A percentile compares a stretch with the other conserved stretches of the same genome.
These are phyloP conservation scores for Monosporascus sp. DNA, from an alignment of 2,329 filamentous ascomycete genomes.

Conservation along the genomic window DNA sequence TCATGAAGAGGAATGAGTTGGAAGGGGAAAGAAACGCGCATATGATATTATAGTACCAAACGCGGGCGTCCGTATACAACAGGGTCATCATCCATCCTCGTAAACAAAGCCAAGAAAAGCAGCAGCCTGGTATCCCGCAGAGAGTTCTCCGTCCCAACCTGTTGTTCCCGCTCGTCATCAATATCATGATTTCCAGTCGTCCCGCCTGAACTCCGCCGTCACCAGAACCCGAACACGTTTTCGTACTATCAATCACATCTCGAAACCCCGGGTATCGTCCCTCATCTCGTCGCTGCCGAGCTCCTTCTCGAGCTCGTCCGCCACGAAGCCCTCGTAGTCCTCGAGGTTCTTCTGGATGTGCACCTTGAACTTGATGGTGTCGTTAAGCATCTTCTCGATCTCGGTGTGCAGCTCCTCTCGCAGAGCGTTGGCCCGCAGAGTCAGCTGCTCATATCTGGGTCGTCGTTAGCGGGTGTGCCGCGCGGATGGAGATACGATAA, in stretches of 20 bases:
- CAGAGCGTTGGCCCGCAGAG: constrained; percentile 73
- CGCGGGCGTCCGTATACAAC: not conserved
- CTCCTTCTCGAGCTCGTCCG: constrained; percentile 86
- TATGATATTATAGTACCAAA: too few species aligned
- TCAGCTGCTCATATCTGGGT: constrained; percentile 82
- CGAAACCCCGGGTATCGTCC: constrained; percentile 42
- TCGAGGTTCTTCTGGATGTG: constrained; percentile 90
- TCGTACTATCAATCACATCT: not conserved
- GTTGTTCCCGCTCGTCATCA: not conserved
- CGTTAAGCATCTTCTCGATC: constrained; percentile 91
- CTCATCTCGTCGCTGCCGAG: constrained; percentile 57
- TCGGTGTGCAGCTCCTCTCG: constrained; percentile 98
- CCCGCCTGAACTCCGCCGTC: not conserved
- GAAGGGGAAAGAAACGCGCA: too few species aligned
- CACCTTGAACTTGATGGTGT: constrained; percentile 98
- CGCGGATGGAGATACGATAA: not conserved
- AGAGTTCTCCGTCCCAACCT: not conserved
- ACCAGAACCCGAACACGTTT: not conserved
- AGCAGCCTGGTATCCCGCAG: not conserved
- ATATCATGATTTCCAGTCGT: not conserved
- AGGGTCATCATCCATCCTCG: not conserved
- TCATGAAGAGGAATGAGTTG: too few species aligned
- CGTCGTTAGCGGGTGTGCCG: constrained; percentile 1
- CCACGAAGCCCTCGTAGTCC: constrained; percentile 89
- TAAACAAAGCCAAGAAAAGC: not conserved